Evolutionary conservation across 164 flowering plant species (phyloP).

Genomic region (Stephania yunnanensis): DNA sequence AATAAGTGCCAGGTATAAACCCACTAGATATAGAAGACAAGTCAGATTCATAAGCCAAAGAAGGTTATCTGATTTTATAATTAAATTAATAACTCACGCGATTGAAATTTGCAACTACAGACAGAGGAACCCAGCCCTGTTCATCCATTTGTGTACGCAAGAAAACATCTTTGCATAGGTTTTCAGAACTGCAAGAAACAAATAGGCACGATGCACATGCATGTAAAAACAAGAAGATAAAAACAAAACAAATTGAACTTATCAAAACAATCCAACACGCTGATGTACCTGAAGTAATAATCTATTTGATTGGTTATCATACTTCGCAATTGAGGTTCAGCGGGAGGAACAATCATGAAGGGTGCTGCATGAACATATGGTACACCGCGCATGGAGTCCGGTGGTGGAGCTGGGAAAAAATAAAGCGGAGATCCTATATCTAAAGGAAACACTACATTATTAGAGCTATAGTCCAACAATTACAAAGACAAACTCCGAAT

Average conservation of each 20-base stretch:
- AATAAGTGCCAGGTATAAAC: not conserved
- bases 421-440: slow-evolving; percentile 35
- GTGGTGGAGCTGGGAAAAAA: slow-evolving; percentile 27
- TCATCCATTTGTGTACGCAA: slow-evolving; percentile 64
- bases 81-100: slow-evolving; percentile 42
- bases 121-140: slow-evolving; percentile 69
- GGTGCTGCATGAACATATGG: slow-evolving; percentile 33
- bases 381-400: slow-evolving; percentile 36
- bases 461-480: not conserved
- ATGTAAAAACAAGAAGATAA: not conserved
- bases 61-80: not conserved
- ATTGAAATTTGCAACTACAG: slow-evolving; percentile 50
- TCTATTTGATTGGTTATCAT: slow-evolving; percentile 61
- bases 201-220: not conserved
- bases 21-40: not conserved
- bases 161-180: slow-evolving; percentile 51
- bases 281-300: slow-evolving; percentile 74
- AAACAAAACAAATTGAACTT: not conserved
- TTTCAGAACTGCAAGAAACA: slow-evolving; percentile 47
- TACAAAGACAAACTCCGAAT: not conserved
- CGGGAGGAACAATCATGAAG: slow-evolving; percentile 30
- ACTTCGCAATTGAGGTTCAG: slow-evolving; percentile 42
- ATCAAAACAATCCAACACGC: not conserved
- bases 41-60: not conserved
- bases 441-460: slow-evolving; percentile 6